Conservation (phyloP, 495 filamentous ascomycete species). For the Lasiosphaeria hispida region DNA sequence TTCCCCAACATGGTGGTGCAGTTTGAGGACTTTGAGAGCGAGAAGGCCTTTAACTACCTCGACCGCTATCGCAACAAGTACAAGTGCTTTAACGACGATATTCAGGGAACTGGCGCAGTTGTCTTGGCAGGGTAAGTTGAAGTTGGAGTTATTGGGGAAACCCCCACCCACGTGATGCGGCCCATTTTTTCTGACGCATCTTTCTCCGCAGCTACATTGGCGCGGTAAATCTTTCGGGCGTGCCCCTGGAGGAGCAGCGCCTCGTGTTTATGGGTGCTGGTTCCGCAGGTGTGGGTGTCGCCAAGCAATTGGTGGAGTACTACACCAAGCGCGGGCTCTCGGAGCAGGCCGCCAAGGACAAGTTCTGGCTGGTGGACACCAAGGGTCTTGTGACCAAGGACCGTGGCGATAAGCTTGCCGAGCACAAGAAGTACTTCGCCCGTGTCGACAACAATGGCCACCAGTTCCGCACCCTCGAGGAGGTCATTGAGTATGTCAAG, state of each 20-base stretch:
- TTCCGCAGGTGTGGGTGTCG: slow-evolving; percentile 92
- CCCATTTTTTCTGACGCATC: slow-evolving; percentile 5
- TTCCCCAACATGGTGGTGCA: slow-evolving; percentile 94
- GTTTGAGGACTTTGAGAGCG: slow-evolving; percentile 97
- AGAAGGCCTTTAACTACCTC: slow-evolving; percentile 85
- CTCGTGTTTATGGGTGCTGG: slow-evolving; percentile 97
- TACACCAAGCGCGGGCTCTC: slow-evolving; percentile 90
- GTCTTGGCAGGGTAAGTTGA: slow-evolving; percentile 73
- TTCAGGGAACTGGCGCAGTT: slow-evolving; percentile 96
- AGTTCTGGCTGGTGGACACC: slow-evolving; percentile 98
- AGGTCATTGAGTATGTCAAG: slow-evolving; percentile 89
- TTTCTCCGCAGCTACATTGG: slow-evolving; percentile 66
- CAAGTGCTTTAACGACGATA: slow-evolving; percentile 98
- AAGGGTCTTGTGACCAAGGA: slow-evolving; percentile 93
- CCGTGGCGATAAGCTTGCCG: slow-evolving; percentile 88
- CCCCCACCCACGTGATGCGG: slow-evolving; percentile 12
- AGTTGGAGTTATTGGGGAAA: slow-evolving; percentile 20
- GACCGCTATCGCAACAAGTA: slow-evolving; percentile 82
- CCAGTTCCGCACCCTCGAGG: slow-evolving; percentile 85
- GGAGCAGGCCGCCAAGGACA: slow-evolving; percentile 82
- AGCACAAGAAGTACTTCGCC: slow-evolving; percentile 98
- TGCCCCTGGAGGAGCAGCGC: slow-evolving; percentile 85
- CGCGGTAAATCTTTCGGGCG: slow-evolving; percentile 82
- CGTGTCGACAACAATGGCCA: slow-evolving; percentile 87
- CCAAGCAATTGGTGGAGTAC: slow-evolving; percentile 93